These are phyloP conservation scores for Rubia balearica DNA, from an alignment of 305 asterid genomes.

Conservation along the genomic window DNA sequence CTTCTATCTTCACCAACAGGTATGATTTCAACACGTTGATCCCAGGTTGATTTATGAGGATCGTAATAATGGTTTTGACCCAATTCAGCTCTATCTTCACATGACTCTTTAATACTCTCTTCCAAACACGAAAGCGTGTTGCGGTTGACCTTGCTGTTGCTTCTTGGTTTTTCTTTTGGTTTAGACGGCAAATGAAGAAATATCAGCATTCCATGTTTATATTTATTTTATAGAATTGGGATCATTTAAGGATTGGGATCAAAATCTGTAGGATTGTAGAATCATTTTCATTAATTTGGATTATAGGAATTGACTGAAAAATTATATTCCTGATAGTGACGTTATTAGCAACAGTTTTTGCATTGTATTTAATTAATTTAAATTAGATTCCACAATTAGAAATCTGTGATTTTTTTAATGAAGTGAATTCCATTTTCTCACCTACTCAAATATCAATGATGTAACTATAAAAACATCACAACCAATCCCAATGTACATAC, in stretches of 20 bases:
- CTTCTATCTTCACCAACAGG: neutral
- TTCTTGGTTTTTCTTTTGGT: slow-evolving; percentile 2
- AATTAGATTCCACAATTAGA: neutral
- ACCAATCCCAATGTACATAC: too few relatives aligned
- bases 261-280: too few relatives aligned
- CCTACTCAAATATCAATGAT: neutral
- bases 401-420: too few relatives aligned
- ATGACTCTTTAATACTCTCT: neutral
- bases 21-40: slow-evolving; percentile 1
- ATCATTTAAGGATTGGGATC: too few relatives aligned
- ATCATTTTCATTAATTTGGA: too few relatives aligned
- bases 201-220: too few relatives aligned
- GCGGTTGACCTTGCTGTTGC: slow-evolving; percentile 1
- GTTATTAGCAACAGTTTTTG: too few relatives aligned
- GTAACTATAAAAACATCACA: too few relatives aligned
- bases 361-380: too few relatives aligned
- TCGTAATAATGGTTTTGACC: slow-evolving; percentile 12
- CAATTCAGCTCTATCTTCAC: slow-evolving; percentile 21
- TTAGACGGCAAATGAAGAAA: neutral
- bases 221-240: too few relatives aligned
- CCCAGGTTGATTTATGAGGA: neutral
- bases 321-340: too few relatives aligned
- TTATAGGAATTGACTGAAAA: too few relatives aligned
- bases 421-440: neutral
- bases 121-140: neutral